These are phyloP conservation scores for Melampsora larici-populina DNA, from an alignment of 1,284 basidiomycete species.

Conservation along the genomic window DNA sequence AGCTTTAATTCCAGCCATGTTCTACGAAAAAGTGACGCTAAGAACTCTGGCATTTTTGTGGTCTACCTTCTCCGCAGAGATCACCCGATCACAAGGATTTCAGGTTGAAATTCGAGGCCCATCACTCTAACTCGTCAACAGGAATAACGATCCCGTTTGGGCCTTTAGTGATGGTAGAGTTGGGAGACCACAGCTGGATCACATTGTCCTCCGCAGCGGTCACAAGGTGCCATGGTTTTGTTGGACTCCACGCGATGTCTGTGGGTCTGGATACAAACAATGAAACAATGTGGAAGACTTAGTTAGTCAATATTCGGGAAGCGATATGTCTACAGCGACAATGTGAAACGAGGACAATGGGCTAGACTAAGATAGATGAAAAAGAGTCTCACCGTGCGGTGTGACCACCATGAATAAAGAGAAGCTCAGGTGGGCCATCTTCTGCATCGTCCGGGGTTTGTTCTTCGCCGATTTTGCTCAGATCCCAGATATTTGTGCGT, in stretches of 20 bases:
- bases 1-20: too few species aligned
- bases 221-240: conserved; percentile 74
- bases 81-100: background rate
- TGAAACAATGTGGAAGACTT: conserved; percentile 52
- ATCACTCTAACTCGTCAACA: conserved; percentile 59
- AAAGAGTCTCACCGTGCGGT: conserved; percentile 32
- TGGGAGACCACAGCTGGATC: conserved; percentile 82
- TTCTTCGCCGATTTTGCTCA: conserved; percentile 86
- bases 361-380: background rate
- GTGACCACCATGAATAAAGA: conserved; percentile 76
- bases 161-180: conserved; percentile 75
- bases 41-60: too few species aligned
- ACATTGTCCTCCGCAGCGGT: conserved; percentile 82
- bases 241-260: conserved; percentile 62
- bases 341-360: too few species aligned
- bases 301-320: too few species aligned
- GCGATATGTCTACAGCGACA: too few species aligned
- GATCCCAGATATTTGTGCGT: conserved; percentile 92
- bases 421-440: conserved; percentile 85
- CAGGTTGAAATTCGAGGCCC: background rate
- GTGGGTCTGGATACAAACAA: conserved; percentile 57
- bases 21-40: too few species aligned
- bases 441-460: conserved; percentile 97
- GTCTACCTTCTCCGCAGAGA: too few species aligned
- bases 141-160: conserved; percentile 68